Evolutionary conservation across 2,329 filamentous ascomycete species (phyloP), one percentile per base, ranked within the genome.

Genomic region (Penicillium fuscoglaucum): DNA sequence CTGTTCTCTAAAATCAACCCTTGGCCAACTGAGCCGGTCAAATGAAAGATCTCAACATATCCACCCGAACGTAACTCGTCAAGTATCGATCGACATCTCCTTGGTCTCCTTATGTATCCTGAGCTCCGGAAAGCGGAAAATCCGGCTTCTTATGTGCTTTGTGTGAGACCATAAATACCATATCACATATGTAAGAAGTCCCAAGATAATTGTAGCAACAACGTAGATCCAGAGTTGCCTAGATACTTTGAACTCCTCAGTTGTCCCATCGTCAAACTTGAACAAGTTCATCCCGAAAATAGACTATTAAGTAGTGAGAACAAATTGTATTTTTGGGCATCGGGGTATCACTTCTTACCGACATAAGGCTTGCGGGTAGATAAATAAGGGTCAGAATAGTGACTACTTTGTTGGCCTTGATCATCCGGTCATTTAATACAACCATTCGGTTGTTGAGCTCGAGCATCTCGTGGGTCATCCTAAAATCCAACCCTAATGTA

Each of bases 311-410:
- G 1, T n/a, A 2, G n/a, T 35, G 33, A 50, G 47, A 28, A 35
- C 4, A 6, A 50, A 7, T 43, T 31, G 43, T 29, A 10, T n/a
- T 13, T 10, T 9, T 9, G 8, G 9, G 7, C 5, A 3, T 31
- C 4, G 21, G 13, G 28, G 8, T 19, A 13, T 15, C 1, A 33
- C 39, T 28, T 66, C 69, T 62, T 57, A 76, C 73, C 6, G 72
- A 72, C 1, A 75, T 70, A 55, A 76, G 75, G 10, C 73, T 75
- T 12, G 72, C 68, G 3, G 75, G 73, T 6, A 72, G 54, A 53
- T 71, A 72, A n/a, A 69, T 66, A 4, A 72, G 39, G 1, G 69
- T 70, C 9, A 72, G 63, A 0, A 73, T 39, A 1, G 69, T 70
- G 8, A 71, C 63, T 2, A 69, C 60, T 15, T 60, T 63, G 15